Conservation (phyloP, 768 basidiomycete genomes). For the Mycena galopus region DNA sequence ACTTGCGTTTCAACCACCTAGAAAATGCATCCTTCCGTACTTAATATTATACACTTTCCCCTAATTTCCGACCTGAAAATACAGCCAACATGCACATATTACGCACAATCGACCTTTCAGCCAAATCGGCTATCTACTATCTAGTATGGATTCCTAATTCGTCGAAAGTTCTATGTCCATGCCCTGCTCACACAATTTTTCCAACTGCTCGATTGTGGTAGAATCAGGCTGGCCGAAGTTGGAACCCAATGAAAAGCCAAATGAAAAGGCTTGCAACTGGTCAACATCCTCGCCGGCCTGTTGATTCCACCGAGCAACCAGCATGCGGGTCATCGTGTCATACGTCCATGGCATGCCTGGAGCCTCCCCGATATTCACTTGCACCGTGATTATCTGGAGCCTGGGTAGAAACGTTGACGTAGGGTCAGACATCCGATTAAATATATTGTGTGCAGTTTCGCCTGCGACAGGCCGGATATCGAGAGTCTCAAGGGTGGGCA, state of each 20-base stretch:
- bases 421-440: neutral
- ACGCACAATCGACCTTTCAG: neutral
- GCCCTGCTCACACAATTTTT: neutral
- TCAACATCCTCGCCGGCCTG: neutral
- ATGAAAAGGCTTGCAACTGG: constrained; percentile 8
- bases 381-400: constrained; percentile 9
- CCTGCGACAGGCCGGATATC: neutral
- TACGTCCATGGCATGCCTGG: constrained; percentile 1
- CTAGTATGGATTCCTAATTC: no score
- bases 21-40: no score
- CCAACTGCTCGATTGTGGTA: neutral
- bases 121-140: neutral
- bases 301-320: constrained; percentile 9
- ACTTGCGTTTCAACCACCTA: no score
- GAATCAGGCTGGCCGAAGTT: neutral
- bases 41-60: no score
- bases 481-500: constrained; percentile 9
- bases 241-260: neutral
- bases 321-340: neutral
- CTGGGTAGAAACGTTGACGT: constrained; percentile 10
- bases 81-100: no score
- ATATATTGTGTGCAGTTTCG: constrained; percentile 5
- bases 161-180: constrained; percentile 4
- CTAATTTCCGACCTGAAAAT: no score
- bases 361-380: neutral